Percentiles rank a stretch among this genome's conserved stretches.
Evolutionary conservation across 129 eudicot species (phyloP).

Genomic region (Rutidosis leptorrhynchoides): DNA sequence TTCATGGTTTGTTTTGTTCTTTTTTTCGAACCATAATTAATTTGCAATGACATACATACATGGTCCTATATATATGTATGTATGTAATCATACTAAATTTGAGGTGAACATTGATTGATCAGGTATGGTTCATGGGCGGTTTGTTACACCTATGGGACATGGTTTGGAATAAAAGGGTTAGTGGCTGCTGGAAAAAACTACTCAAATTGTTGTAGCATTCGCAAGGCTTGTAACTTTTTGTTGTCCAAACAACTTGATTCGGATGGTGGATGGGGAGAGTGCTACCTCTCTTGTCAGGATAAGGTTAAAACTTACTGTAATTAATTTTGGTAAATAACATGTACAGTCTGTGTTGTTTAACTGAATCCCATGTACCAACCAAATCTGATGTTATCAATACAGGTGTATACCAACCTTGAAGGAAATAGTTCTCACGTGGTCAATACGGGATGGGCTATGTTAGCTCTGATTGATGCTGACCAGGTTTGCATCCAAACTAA

Average conservation of each 20-base stretch:
- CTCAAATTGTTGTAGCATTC: conserved; percentile 54
- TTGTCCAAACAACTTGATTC: conserved; percentile 86
- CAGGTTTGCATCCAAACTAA: conserved; percentile 57
- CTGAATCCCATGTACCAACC: conserved; percentile 6
- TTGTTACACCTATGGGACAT: conserved; percentile 89
- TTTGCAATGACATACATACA: no score
- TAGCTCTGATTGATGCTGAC: conserved; percentile 84
- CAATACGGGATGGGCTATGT: conserved; percentile 91
- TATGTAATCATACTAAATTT: conserved; percentile 20
- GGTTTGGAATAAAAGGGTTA: conserved; percentile 92
- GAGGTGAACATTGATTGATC: conserved; percentile 12
- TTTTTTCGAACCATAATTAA: no score
- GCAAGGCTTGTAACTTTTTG: conserved; percentile 91
- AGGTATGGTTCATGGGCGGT: conserved; percentile 99
- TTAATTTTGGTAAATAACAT: conserved; percentile 1
- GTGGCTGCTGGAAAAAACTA: conserved; percentile 77
- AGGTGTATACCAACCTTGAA: conserved; percentile 82
- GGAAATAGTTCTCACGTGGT: conserved; percentile 74
- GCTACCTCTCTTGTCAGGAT: conserved; percentile 91
- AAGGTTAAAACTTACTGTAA: conserved; percentile 69
- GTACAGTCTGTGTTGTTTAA: neutral
- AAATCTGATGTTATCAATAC: conserved; percentile 20
- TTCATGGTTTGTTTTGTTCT: conserved; percentile 11
- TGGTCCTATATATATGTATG: neutral
- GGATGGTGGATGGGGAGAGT: conserved; percentile 99